Evolutionary conservation across 2,329 filamentous ascomycete genomes (phyloP), one percentile per base, ranked within the genome.

Genomic region (Diaporthe caulivora): DNA sequence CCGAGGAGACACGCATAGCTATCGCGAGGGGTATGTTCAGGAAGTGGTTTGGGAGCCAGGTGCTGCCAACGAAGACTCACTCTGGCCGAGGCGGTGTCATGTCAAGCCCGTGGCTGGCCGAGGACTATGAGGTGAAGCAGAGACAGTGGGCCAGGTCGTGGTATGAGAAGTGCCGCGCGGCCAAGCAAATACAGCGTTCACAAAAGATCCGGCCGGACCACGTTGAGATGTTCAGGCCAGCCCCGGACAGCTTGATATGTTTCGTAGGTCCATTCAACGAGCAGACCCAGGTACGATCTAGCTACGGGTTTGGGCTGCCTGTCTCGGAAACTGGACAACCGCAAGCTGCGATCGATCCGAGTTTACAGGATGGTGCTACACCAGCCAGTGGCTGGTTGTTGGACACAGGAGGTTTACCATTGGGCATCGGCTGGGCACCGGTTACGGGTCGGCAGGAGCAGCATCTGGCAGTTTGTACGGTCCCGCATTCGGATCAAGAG

Each of bases 341-440:
- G 0, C 75, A 81, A 26, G 76, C 79, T 7, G 74, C 78, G 13
- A 77, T 81, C n/a, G 68, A 76, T 1, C 64, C 73, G 9, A 72
- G 76, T 15, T 42, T 71, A 75, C 42, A 80, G 79, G n/a, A 65
- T 75, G n/a, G 62, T 75, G 29, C 67, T 17, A 68, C 18, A 26
- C 47, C 60, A 31, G 29, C 73, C 11, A 37, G 77, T 77, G 88
- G 87, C 5, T 90, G 87, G 87, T 81, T 90, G 76, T 77, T 91
- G 18, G 87, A 91, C 73, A 83, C 86, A 0, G 88, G 87, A 15
- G 89, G 89, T 65, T 83, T 90, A 18, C 85, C 89, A 6, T 79
- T 87, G 6, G 82, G 85, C 34, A 85, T 91, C 79, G 86, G 84
- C 60, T 91, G 89, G 89, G 87, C 86, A 1, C 85, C 86, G 2